phyloP scores from a whole-genome alignment of 176 grass and related monocot genomes.

The Tillandsia fasciculata region DNA sequence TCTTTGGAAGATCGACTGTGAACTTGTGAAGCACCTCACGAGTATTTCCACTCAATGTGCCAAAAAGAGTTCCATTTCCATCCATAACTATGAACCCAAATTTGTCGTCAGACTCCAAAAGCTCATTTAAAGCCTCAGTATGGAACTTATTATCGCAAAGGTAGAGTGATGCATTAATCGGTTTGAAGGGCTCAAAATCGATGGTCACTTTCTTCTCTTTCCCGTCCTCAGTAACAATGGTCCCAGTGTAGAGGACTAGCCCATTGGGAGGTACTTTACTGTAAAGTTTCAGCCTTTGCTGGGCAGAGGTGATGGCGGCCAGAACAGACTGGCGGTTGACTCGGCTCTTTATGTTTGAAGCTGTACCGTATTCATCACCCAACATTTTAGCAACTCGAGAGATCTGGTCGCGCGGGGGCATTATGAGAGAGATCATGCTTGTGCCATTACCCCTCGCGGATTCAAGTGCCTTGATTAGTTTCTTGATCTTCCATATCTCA shows the following conservation, averaged over 20 bases:
- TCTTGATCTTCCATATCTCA: conserved; percentile 4
- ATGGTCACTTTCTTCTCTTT: background rate
- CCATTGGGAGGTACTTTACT: background rate
- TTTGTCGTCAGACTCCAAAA: background rate
- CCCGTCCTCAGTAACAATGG: background rate
- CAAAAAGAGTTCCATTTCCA: conserved; percentile 1
- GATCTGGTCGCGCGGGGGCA: background rate
- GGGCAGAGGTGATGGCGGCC: background rate
- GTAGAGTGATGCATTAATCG: background rate
- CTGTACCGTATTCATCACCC: background rate
- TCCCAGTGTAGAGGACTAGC: background rate
- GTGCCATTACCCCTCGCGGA: conserved; percentile 1
- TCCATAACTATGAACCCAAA: conserved; percentile 4
- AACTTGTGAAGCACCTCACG: conserved; percentile 1
- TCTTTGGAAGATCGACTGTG: conserved; percentile 1
- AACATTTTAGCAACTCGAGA: background rate
- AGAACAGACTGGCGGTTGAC: background rate
- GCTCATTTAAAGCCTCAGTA: too few species aligned
- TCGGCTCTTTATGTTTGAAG: background rate
- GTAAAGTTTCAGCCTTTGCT: background rate
- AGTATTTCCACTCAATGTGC: conserved; percentile 1
- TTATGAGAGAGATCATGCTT: conserved; percentile 6
- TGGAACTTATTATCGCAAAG: conserved; percentile 3
- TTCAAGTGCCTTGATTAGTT: background rate
- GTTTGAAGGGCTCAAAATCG: background rate